Base-by-base conservation (phyloP, 2,329 filamentous ascomycete species). In the Arthrobotrys musiformis region DNA sequence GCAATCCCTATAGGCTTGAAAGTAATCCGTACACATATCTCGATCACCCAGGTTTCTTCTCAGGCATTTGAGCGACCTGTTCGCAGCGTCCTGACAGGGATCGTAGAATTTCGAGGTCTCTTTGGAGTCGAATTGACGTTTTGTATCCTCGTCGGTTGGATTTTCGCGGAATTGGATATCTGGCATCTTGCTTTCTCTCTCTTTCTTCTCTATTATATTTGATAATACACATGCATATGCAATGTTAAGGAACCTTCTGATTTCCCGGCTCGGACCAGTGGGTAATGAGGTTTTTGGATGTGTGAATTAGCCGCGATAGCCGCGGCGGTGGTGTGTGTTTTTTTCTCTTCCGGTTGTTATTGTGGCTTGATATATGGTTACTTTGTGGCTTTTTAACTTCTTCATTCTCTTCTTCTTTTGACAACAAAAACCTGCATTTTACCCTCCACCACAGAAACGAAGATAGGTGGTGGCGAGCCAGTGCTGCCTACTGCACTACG, bases 1-100 rank as follows among this genome's bases (percentile, higher is more conserved):
- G 85, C 94, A 98, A 79, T 96, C 93, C 74, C 93, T 89, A 84
- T 97, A 98, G 61, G 93, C 93, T 93, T 97, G 93, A 82, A 99
- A 98, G 83, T 96, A 98, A 83, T 98, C 94, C 79, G 88, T 87
- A 83, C 95, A 99, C 91, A 98, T 92, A n/a, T 90, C 86, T 79
- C 90, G 89, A 82, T 98, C 93, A 13, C 92, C 94, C 22, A 88
- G 90, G 83, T 99, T 99, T 22, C 95, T 89, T 82, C 93, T 91
- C 82, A 99, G 85, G 82, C 95, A 99, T 83, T 89, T 90, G 80
- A 97, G 90, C 84, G 94, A 97, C 82, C 89, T 88, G 80, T 91
- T 86, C 6, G 95, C 94, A 4, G 93, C 93, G 81, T 97, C 94
- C 83, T 98, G 94, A 84, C 95, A 99, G 1, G 95, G 95, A 81